Percentiles rank a stretch among this genome's conserved stretches.
phyloP scores from a whole-genome alignment of 2,329 filamentous ascomycete species.

The Fusarium sp. region DNA sequence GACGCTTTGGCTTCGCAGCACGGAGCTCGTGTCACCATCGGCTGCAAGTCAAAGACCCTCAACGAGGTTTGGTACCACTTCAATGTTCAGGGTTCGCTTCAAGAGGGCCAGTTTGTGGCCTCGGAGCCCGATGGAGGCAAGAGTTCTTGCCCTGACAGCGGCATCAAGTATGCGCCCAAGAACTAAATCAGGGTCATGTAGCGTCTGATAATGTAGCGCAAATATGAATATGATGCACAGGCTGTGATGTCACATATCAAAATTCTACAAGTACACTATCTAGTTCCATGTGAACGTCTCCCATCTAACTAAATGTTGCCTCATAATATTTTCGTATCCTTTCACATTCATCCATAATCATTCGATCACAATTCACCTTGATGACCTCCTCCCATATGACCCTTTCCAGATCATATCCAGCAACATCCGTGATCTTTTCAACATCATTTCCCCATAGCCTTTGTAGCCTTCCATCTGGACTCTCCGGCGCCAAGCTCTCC shows the following conservation, averaged over 20 bases:
- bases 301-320: constrained; percentile 33
- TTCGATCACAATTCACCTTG: constrained; percentile 36
- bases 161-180: constrained; percentile 51
- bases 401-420: constrained; percentile 45
- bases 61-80: constrained; percentile 74
- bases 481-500: constrained; percentile 19
- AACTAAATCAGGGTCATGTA: constrained; percentile 2
- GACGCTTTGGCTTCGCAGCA: constrained; percentile 67
- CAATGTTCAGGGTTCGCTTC: constrained; percentile 69
- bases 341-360: constrained; percentile 41
- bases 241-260: background rate
- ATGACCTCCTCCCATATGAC: constrained; percentile 46
- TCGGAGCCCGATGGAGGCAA: constrained; percentile 68
- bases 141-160: constrained; percentile 66
- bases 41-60: constrained; percentile 64
- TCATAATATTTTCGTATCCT: constrained; percentile 43
- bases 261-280: background rate
- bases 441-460: constrained; percentile 41
- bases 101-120: constrained; percentile 72
- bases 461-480: constrained; percentile 17
- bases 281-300: background rate
- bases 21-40: constrained; percentile 69
- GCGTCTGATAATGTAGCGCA: background rate
- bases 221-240: background rate
- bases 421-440: constrained; percentile 23